These are phyloP conservation scores for Eucalyptus erythrocorys DNA, from an alignment of 345 rosid genomes.

Conservation along the genomic window DNA sequence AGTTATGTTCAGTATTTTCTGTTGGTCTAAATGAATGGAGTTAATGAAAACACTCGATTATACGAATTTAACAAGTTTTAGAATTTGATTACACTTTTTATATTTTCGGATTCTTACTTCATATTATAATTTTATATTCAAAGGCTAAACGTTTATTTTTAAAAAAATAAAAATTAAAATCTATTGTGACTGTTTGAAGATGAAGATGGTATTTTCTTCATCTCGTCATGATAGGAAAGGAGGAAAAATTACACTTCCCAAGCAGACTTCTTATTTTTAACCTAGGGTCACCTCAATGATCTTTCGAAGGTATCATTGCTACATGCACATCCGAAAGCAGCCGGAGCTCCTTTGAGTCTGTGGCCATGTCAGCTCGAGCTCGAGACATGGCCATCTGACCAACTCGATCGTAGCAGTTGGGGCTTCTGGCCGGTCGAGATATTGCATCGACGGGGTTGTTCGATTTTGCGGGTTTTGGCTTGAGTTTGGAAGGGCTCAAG, in stretches of 20 bases:
- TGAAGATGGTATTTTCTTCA: not conserved
- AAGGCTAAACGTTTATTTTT: not conserved
- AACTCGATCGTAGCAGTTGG: not conserved
- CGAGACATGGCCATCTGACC: not conserved
- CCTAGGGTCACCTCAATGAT: not conserved
- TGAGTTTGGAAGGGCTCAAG: not conserved
- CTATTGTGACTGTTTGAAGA: not conserved
- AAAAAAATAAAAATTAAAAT: too few species aligned
- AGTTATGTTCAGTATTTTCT: too few species aligned
- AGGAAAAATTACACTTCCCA: not conserved
- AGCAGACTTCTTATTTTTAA: not conserved
- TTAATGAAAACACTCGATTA: too few species aligned
- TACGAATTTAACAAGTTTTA: too few species aligned
- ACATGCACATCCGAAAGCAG: not conserved
- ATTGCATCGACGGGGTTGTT: not conserved
- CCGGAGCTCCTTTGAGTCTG: not conserved
- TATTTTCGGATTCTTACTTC: not conserved
- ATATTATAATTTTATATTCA: not conserved
- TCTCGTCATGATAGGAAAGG: not conserved
- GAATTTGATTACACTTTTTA: accelerated
- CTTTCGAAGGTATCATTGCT: not conserved
- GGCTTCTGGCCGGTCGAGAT: not conserved
- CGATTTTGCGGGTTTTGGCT: not conserved
- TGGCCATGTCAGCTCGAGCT: not conserved
- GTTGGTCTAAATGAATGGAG: too few species aligned